Base-by-base conservation (phyloP, 768 basidiomycete species). In the Termitomyces titanicus region DNA sequence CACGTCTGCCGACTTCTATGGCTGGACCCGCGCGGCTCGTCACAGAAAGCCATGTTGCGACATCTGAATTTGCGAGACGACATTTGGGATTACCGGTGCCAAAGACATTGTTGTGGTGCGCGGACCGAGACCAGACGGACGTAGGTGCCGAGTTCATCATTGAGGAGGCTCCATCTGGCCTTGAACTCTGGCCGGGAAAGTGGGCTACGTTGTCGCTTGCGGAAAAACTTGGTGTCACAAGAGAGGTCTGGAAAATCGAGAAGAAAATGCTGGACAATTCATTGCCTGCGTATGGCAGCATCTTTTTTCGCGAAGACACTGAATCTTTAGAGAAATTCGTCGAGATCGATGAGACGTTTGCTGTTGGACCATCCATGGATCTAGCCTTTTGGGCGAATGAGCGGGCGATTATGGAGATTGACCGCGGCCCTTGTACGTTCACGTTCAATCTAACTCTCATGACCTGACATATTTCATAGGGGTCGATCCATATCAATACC, bases 61-160 rank as follows among this genome's bases (percentile, higher is more conserved):
- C 53, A 11, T 39, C 45, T 11, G 53, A 54, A 12, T 54, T 47
- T 20, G 53, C 38, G 37, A 46, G 53, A 18, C 44, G 20, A 18
- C 31, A 17, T 31, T 15, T 54, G 5, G 46, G 45, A 10, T 17
- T 54, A 37, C 45, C 45, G 17, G 45, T 54, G 10, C 53, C 53
- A 5, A 33, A 29, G 27, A 37, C 45, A 20, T 40, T 47, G 6
- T 25, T 20, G 24, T 54, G 53, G 53, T 46, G 37, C 20, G 34
- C 53, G 2, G 44, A 47, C 29, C 34, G 24, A 10, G 38, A 46
- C 13, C 13, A 44, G 37, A 54, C 44, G 34, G 27, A 44, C 15
- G 53, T 54, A 10, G 53, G 53, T 7, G 44, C 53, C 10, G 45
- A 54, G 38, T 51, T 51, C 37, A 51, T 51, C 17, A 51, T 51